Evolutionary conservation across 805 yeast genomes (phyloP).

Genomic region (Zygosaccharomyces pseudorouxii): DNA sequence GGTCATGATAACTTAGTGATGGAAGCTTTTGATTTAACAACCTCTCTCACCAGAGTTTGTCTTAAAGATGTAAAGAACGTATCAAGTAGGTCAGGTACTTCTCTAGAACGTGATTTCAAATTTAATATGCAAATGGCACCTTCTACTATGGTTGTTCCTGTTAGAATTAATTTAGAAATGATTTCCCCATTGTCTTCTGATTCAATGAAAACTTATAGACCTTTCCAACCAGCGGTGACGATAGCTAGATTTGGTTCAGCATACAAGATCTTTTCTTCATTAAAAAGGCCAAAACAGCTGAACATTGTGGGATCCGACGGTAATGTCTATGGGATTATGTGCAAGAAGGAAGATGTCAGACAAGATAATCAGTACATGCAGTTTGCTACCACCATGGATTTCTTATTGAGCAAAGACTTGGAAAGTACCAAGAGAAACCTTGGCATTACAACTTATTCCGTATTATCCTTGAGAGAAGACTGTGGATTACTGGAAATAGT

Average conservation of each 20-base stretch:
- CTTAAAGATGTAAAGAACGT: constrained; percentile 23
- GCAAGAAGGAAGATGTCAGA: constrained; percentile 88
- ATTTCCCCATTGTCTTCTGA: constrained; percentile 51
- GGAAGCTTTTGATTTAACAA: constrained; percentile 23
- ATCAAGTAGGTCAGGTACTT: constrained; percentile 28
- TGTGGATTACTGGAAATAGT: constrained; percentile 93
- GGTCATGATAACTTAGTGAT: constrained; percentile 17
- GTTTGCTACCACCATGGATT: constrained; percentile 80
- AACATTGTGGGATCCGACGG: constrained; percentile 77
- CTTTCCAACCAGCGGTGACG: constrained; percentile 49
- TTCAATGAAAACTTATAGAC: constrained; percentile 38
- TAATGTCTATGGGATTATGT: constrained; percentile 62
- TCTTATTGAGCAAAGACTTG: constrained; percentile 57
- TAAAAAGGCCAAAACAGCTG: constrained; percentile 82
- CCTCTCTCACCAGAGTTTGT: constrained; percentile 27
- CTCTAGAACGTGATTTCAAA: constrained; percentile 39
- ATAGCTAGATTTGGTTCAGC: constrained; percentile 59
- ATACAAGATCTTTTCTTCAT: constrained; percentile 69
- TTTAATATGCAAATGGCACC: constrained; percentile 43
- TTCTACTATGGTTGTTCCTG: constrained; percentile 64
- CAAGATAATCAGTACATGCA: constrained; percentile 93
- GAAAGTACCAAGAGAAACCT: constrained; percentile 73
- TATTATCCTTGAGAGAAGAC: constrained; percentile 78
- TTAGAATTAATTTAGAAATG: constrained; percentile 62
- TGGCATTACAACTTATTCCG: constrained; percentile 76